These are phyloP conservation scores for Leccinum barrowsii DNA, from an alignment of 768 basidiomycete genomes.

Conservation along the genomic window DNA sequence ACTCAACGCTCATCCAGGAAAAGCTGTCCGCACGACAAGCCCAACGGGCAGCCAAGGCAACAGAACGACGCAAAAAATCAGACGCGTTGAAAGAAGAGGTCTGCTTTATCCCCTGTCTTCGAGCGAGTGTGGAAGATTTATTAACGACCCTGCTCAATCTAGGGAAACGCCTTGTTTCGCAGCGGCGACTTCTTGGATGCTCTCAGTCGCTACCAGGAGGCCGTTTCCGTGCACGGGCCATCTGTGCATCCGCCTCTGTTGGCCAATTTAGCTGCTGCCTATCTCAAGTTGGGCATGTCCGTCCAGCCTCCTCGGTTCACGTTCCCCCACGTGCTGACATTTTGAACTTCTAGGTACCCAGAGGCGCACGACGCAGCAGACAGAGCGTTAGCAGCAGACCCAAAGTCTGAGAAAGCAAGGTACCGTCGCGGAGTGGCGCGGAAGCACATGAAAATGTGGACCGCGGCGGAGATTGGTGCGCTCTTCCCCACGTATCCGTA, in stretches of 20 bases:
- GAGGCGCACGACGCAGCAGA: slow-evolving; percentile 30
- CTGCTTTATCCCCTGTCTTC: background rate
- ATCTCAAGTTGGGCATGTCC: slow-evolving; percentile 41
- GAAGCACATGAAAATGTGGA: slow-evolving; percentile 22
- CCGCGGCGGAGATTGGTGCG: slow-evolving; percentile 25
- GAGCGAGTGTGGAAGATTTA: background rate
- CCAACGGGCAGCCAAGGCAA: slow-evolving; percentile 17
- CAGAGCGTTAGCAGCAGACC: slow-evolving; percentile 28
- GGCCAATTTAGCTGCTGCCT: slow-evolving; percentile 40
- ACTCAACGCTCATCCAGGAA: slow-evolving; percentile 1
- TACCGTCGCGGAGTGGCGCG: slow-evolving; percentile 35
- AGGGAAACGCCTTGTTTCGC: slow-evolving; percentile 47
- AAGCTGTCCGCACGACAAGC: slow-evolving; percentile 8
- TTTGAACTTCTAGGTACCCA: slow-evolving; percentile 15
- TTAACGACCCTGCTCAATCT: background rate
- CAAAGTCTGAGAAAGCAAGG: slow-evolving; percentile 32
- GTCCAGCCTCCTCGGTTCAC: background rate
- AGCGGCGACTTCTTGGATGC: slow-evolving; percentile 36
- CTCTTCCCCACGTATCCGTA: background rate
- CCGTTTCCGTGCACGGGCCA: slow-evolving; percentile 36
- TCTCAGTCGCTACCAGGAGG: slow-evolving; percentile 39
- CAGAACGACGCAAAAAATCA: slow-evolving; percentile 18
- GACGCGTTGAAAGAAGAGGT: slow-evolving; percentile 32
- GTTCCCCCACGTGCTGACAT: background rate
- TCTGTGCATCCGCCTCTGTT: slow-evolving; percentile 32